These are phyloP conservation scores for Heliocybe sulcata DNA, from an alignment of 1,284 basidiomycete species.

Conservation along the genomic window DNA sequence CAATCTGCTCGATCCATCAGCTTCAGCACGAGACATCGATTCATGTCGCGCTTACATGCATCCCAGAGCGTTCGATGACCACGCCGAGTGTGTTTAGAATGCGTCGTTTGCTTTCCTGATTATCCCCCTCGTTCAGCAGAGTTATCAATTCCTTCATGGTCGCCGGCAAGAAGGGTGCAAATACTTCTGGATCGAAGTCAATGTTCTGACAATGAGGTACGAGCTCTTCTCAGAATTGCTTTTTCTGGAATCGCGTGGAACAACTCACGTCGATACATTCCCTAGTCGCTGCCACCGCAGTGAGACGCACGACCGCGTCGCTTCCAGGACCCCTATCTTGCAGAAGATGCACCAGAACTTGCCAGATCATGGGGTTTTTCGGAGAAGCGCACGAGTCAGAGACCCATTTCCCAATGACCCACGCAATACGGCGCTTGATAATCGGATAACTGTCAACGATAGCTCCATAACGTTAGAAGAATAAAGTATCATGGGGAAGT, in stretches of 20 bases:
- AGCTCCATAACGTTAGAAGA: not conserved
- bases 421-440: conserved; percentile 84
- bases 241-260: not conserved
- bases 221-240: not conserved
- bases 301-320: conserved; percentile 78
- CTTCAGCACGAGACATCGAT: conserved; percentile 4
- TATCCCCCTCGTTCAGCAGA: conserved; percentile 72
- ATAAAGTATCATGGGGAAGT: not conserved
- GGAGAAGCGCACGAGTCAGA: conserved; percentile 55
- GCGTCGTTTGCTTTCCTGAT: conserved; percentile 72
- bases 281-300: conserved; percentile 67
- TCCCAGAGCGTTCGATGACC: conserved; percentile 64
- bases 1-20: conserved; percentile 40
- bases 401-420: conserved; percentile 85
- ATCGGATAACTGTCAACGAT: conserved; percentile 62
- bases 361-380: conserved; percentile 67
- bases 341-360: conserved; percentile 70
- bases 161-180: conserved; percentile 52
- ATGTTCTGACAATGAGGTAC: conserved; percentile 35
- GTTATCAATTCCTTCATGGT: conserved; percentile 55
- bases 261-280: conserved; percentile 76
- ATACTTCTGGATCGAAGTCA: conserved; percentile 48
- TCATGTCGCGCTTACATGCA: conserved; percentile 35
- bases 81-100: conserved; percentile 66
- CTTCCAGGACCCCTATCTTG: conserved; percentile 61